Evolutionary conservation across 345 rosid species (phyloP).

Genomic region (Moricandia moricandioides): DNA sequence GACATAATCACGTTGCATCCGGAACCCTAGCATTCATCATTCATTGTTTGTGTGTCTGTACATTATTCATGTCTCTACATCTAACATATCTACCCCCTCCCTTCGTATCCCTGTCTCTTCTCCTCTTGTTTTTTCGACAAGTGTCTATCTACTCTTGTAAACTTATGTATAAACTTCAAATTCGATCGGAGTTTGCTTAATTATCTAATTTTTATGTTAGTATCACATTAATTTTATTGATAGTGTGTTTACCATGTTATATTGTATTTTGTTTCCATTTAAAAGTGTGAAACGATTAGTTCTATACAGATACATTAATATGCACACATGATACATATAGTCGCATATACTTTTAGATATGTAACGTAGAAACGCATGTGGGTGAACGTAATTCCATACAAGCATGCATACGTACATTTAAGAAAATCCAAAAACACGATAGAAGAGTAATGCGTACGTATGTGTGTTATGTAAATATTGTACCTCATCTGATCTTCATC

Average conservation of each 20-base stretch:
- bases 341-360: background rate
- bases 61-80: slow-evolving; percentile 26
- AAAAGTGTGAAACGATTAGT: background rate
- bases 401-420: slow-evolving; percentile 33
- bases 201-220: background rate
- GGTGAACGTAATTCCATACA: slow-evolving; percentile 20
- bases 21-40: slow-evolving; percentile 43
- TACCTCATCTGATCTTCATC: slow-evolving; percentile 26
- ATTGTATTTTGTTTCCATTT: background rate
- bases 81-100: slow-evolving; percentile 5
- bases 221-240: background rate
- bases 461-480: slow-evolving; percentile 13
- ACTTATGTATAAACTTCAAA: background rate
- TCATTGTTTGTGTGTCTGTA: slow-evolving; percentile 36
- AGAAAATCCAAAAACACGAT: slow-evolving; percentile 16
- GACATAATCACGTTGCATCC: slow-evolving; percentile 50
- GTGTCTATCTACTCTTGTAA: slow-evolving; percentile 12
- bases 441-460: background rate
- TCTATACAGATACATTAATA: background rate
- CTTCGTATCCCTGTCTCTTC: slow-evolving; percentile 33
- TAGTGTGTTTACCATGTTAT: background rate
- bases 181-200: background rate
- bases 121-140: slow-evolving; percentile 20
- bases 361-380: slow-evolving; percentile 20
- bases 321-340: background rate